Base-by-base conservation (phyloP, 768 basidiomycete genomes). In the Rhodocollybia butyracea region DNA sequence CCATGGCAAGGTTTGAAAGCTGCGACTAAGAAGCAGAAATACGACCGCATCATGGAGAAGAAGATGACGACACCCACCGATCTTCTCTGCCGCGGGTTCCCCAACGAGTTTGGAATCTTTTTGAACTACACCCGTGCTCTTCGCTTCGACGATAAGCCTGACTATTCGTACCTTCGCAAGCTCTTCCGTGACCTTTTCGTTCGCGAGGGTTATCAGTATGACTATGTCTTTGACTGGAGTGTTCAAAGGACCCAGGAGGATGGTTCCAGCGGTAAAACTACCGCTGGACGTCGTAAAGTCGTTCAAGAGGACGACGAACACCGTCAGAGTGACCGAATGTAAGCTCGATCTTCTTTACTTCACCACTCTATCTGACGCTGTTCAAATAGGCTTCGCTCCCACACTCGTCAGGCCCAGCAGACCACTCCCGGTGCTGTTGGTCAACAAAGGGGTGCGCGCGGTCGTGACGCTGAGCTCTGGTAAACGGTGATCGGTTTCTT, bases 11-110 rank as follows among this genome's bases (percentile, higher is more conserved):
- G 97, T 57, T 85, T 99, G 69, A 99, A 99, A 79, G 97, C 97
- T 57, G 96, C 96, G 38, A 99, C 97, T 57, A 99, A 99, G 92
- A 99, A 99, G 85, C 97, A 99, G 82, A 99, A 99, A 79, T 98
- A 98, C 73, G 97, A 98, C 74, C 89, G 97, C 58, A 99, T 99
- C 78, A 99, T 99, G 97, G 97, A 99, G 77, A 99, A 99, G 85
- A 99, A 99, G 85, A 98, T 99, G 94, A 98, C 97, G 34, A 97
- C 94, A 0, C 92, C 94, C 13, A 95, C 92, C 48, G 94, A 98
- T 70, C 80, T 96, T 56, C 85, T 99, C 27, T 98, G 96, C 79
- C 94, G 96, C 62, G 94, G 93, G n/a, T 98, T 97, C 84, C 96
- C 97, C 59, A 95, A 94, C 78, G 97, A 99, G 76, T 97, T 98